Evolutionary conservation across 2,329 filamentous ascomycete genomes (phyloP).

Genomic region (Pyrenochaeta sp.): DNA sequence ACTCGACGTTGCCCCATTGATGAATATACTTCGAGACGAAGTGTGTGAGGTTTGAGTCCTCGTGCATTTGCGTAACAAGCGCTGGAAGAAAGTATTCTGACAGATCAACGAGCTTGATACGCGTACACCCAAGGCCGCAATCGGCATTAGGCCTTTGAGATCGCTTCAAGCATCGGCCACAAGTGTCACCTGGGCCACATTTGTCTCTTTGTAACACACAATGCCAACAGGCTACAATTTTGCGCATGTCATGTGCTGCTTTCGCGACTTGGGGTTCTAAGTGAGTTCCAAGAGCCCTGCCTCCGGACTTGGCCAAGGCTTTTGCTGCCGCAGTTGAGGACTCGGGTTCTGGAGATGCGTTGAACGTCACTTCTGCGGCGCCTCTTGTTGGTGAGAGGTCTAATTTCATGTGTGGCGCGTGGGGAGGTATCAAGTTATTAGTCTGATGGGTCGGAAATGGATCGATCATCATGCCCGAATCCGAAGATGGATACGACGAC

Average conservation of each 20-base stretch:
- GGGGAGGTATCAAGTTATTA: slow-evolving; percentile 7
- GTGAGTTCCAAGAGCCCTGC: slow-evolving; percentile 50
- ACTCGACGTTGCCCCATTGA: slow-evolving; percentile 45
- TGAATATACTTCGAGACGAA: slow-evolving; percentile 51
- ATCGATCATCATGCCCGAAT: slow-evolving; percentile 32
- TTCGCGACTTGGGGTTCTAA: slow-evolving; percentile 48
- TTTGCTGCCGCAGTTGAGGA: slow-evolving; percentile 27
- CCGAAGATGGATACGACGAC: slow-evolving; percentile 37
- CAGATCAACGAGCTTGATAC: slow-evolving; percentile 57
- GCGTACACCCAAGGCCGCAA: slow-evolving; percentile 55
- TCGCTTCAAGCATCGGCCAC: slow-evolving; percentile 51
- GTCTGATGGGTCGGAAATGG: slow-evolving; percentile 19
- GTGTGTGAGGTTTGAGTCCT: slow-evolving; percentile 53
- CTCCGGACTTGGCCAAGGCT: slow-evolving; percentile 44
- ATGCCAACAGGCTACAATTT: slow-evolving; percentile 58
- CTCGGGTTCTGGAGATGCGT: slow-evolving; percentile 39
- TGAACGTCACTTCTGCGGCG: slow-evolving; percentile 29
- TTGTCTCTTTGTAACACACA: slow-evolving; percentile 59
- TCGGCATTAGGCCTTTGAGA: slow-evolving; percentile 48
- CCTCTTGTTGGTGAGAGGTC: slow-evolving; percentile 13
- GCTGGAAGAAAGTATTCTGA: slow-evolving; percentile 55
- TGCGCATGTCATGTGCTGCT: slow-evolving; percentile 56
- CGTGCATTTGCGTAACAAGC: slow-evolving; percentile 52
- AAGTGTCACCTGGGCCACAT: slow-evolving; percentile 52
- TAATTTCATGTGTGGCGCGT: slow-evolving; percentile 8